Conservation (phyloP, 1,284 basidiomycete species). For the Pseudozyma hubeiensis region DNA sequence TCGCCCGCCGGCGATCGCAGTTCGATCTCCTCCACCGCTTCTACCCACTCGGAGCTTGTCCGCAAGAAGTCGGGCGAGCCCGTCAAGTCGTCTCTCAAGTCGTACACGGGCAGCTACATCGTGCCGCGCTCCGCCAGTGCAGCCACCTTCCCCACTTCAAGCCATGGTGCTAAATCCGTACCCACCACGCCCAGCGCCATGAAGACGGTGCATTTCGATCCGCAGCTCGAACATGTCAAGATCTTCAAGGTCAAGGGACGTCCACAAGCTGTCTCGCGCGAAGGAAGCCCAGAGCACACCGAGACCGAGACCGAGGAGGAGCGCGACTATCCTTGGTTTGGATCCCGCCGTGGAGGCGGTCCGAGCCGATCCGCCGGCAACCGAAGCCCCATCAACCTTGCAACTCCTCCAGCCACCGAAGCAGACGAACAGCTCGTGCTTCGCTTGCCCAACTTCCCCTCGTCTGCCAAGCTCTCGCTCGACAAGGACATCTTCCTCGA, state of each 20-base stretch:
- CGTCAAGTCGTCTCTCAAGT: slow-evolving; percentile 89
- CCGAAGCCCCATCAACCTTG: slow-evolving; percentile 30
- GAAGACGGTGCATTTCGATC: slow-evolving; percentile 92
- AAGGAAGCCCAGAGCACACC: slow-evolving; percentile 87
- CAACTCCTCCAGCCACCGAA: slow-evolving; percentile 36
- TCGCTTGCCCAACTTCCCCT: slow-evolving; percentile 73
- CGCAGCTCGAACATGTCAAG: slow-evolving; percentile 87
- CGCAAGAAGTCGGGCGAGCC: slow-evolving; percentile 93
- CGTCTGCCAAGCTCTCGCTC: slow-evolving; percentile 68
- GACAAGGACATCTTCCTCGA: slow-evolving; percentile 73
- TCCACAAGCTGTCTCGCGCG: slow-evolving; percentile 88
- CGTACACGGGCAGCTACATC: slow-evolving; percentile 70
- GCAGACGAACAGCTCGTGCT: slow-evolving; percentile 69
- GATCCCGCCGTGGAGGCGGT: slow-evolving; percentile 40
- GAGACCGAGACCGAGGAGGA: slow-evolving; percentile 79
- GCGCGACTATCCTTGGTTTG: slow-evolving; percentile 65
- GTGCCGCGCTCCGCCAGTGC: slow-evolving; percentile 71
- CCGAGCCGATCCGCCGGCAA: slow-evolving; percentile 16
- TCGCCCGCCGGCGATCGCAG: slow-evolving; percentile 45
- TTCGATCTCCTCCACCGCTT: slow-evolving; percentile 40
- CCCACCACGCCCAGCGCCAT: slow-evolving; percentile 75
- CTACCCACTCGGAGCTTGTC: slow-evolving; percentile 70
- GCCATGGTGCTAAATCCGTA: slow-evolving; percentile 55
- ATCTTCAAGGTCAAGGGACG: slow-evolving; percentile 93
- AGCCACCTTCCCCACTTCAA: slow-evolving; percentile 42